phyloP scores from a whole-genome alignment of 2,329 filamentous ascomycete species.

The Hymenoscyphus repandus region DNA sequence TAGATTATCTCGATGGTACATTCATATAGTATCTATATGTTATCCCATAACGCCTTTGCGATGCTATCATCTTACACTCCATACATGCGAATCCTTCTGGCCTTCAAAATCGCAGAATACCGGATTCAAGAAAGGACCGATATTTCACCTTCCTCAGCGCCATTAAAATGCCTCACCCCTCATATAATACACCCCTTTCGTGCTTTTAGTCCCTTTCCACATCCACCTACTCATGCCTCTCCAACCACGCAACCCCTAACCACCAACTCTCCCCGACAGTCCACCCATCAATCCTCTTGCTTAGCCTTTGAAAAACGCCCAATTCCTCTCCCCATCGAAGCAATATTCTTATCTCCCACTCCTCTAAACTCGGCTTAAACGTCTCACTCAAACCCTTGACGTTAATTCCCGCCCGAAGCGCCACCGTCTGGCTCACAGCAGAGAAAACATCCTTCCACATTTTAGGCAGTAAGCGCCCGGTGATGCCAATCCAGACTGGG shows the following conservation, averaged over 20 bases:
- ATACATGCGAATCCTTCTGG: too few relatives aligned
- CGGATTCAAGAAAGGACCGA: too few relatives aligned
- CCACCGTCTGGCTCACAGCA: slow-evolving; percentile 56
- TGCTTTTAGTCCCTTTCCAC: neutral
- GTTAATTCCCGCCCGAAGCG: slow-evolving; percentile 55
- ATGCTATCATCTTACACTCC: too few relatives aligned
- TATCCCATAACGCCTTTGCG: too few relatives aligned
- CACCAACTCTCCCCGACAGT: slow-evolving; percentile 64
- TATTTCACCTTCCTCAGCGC: too few relatives aligned
- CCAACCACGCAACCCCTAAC: slow-evolving; percentile 43
- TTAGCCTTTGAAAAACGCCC: slow-evolving; percentile 35
- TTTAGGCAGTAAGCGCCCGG: slow-evolving; percentile 50
- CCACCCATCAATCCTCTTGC: slow-evolving; percentile 37
- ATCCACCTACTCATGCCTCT: slow-evolving; percentile 2
- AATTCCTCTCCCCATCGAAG: slow-evolving; percentile 52
- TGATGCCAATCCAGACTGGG: slow-evolving; percentile 70
- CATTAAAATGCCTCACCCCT: too few relatives aligned
- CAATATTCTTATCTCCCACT: slow-evolving; percentile 56
- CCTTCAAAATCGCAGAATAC: too few relatives aligned
- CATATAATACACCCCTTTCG: too few relatives aligned
- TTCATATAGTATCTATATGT: too few relatives aligned
- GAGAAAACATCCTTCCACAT: slow-evolving; percentile 62
- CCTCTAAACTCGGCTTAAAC: slow-evolving; percentile 54
- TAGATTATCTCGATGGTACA: too few relatives aligned
- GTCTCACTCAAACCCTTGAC: slow-evolving; percentile 47